Evolutionary conservation across 2,329 filamentous ascomycete genomes (phyloP).

Genomic region (Trichophyton rubrum): DNA sequence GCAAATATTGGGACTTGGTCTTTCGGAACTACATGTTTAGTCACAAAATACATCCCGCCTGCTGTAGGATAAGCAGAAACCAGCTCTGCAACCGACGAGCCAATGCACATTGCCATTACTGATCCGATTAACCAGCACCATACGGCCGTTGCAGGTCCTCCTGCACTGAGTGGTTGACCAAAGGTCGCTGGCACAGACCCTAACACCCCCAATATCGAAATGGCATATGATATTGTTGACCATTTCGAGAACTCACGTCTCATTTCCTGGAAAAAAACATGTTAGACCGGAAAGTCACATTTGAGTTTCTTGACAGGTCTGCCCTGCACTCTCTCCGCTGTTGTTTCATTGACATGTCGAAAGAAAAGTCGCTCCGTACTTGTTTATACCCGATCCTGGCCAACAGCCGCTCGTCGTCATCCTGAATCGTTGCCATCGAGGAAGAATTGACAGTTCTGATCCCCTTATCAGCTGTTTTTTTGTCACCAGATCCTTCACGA

Average conservation of each 20-base stretch:
- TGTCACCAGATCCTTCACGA: neutral
- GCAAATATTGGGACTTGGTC: constrained; percentile 51
- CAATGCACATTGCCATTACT: constrained; percentile 52
- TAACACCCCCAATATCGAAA: constrained; percentile 51
- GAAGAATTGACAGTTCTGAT: constrained; percentile 8
- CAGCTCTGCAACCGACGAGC: constrained; percentile 52
- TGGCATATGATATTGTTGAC: constrained; percentile 54
- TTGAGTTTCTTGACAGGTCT: neutral
- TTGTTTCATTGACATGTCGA: neutral
- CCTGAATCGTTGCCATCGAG: constrained; percentile 33
- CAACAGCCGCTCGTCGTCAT: constrained; percentile 49
- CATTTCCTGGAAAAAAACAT: constrained; percentile 38
- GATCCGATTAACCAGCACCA: constrained; percentile 56
- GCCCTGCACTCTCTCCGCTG: neutral
- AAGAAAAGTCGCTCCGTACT: constrained; percentile 27
- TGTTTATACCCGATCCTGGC: constrained; percentile 52
- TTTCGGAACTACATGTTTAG: constrained; percentile 50
- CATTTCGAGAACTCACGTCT: constrained; percentile 53
- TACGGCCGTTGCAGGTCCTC: constrained; percentile 51
- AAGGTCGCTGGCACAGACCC: constrained; percentile 55
- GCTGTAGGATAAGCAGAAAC: constrained; percentile 56
- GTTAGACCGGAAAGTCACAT: neutral
- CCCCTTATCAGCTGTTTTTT: constrained; percentile 4
- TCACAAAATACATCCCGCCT: constrained; percentile 57
- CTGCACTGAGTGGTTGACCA: constrained; percentile 44